Base-by-base conservation (phyloP, 1,139 yeast genomes). In the Geotrichum candidum region DNA sequence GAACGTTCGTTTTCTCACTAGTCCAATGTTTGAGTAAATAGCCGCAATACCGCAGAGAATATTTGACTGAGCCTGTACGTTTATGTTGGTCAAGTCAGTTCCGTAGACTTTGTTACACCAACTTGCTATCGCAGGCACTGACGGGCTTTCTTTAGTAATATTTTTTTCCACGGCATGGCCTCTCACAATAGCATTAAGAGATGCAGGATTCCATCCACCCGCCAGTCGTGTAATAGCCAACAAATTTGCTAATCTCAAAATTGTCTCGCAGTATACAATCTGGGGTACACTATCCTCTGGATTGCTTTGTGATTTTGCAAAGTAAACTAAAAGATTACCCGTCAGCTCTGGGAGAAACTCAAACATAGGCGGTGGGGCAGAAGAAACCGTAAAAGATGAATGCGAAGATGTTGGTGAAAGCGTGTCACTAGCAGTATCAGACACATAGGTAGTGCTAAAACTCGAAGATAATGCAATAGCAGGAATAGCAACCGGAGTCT, bases 201-300 rank as follows among this genome's bases (percentile, higher is more conserved):
- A 78, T 0, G 72, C 72, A 0, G 74, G 68, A 53, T 80, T 78
- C 67, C 85, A 74, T 3, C 82, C 85, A 13, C 82, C 79, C 4
- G 85, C 85, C 5, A 81, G 72, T 64, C 81, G 80, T 6, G 86
- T 75, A 11, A 80, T 73, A 1, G 87, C 80, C 81, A 88, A 80
- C 61, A 89, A 80, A 63, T 84, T 84, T 38, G 87, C 76, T 57
- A 82, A 82, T 61, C 97, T 79, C 51, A 91, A 69, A 3, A 88
- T 77, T 3, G 87, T 80, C 66, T 90, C 97, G 54, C 89, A 85
- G 67, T 85, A 88, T 0, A 91, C 92, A 2, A 88, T 74, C 65
- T 87, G 94, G 0, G 98, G 98, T 0, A 88, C 92, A 67, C 84
- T 83, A 67, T 92, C 96, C 64, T 86, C 91, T 18, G 81, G 78